Evolutionary conservation across 371 early-diverging fungal genomes (phyloP).

Genomic region (Mucor saturninus): DNA sequence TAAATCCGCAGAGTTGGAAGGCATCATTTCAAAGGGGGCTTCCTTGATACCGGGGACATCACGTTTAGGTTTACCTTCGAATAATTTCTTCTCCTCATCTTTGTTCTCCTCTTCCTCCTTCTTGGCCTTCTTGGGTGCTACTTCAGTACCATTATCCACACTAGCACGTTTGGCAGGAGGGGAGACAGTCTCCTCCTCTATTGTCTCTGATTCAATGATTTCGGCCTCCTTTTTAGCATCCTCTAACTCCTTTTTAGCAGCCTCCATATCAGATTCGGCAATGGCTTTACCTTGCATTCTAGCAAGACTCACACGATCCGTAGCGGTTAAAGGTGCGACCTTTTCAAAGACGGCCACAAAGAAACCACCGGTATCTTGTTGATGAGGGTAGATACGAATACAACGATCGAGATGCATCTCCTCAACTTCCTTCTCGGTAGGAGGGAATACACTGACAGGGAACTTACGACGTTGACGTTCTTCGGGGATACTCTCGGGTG

Average conservation of each 20-base stretch:
- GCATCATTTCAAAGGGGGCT: slow-evolving; percentile 80
- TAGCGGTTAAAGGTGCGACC: slow-evolving; percentile 64
- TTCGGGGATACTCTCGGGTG: slow-evolving; percentile 62
- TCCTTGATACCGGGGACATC: slow-evolving; percentile 66
- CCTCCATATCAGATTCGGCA: slow-evolving; percentile 25
- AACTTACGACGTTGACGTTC: slow-evolving; percentile 51
- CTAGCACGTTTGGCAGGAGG: slow-evolving; percentile 26
- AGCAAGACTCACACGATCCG: slow-evolving; percentile 50
- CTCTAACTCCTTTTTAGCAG: slow-evolving; percentile 29
- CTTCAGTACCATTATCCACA: slow-evolving; percentile 15
- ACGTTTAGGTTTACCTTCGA: slow-evolving; percentile 40
- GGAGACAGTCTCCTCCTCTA: slow-evolving; percentile 1
- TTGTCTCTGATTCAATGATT: slow-evolving; percentile 18
- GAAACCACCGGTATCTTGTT: slow-evolving; percentile 99
- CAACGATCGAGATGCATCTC: slow-evolving; percentile 38
- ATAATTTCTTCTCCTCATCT: slow-evolving; percentile 30
- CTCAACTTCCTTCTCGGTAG: slow-evolving; percentile 62
- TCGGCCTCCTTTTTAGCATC: slow-evolving; percentile 7
- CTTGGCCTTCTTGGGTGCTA: slow-evolving; percentile 23
- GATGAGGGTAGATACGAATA: slow-evolving; percentile 94
- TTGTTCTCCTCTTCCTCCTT: not conserved
- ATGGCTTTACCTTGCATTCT: slow-evolving; percentile 26
- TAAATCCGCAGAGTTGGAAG: slow-evolving; percentile 59
- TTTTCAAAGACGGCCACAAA: slow-evolving; percentile 98
- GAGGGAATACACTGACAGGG: slow-evolving; percentile 74